Evolutionary conservation across 805 yeast species (phyloP), one percentile per base, ranked within the genome.

Genomic region (Saccharomycopsis sp.): DNA sequence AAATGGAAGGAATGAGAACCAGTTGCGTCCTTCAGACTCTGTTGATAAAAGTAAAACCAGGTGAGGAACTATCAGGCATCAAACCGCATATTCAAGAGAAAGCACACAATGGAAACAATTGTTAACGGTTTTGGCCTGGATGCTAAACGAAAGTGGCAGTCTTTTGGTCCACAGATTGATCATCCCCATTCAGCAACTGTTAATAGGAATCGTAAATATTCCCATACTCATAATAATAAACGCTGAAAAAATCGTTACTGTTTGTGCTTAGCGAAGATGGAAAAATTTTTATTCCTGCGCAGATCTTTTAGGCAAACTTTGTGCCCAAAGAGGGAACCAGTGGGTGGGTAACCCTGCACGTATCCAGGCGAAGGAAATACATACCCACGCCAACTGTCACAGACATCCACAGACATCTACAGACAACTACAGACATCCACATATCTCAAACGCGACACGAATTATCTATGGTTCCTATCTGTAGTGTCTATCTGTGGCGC

Each of bases 81-180:
- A 52, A 52, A 52, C 29, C 23, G 55, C 29, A 52, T 44, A 44
- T n/a, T 44, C 22, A 44, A 44, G 22, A 44, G 22, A 8, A 29
- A 29, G 12, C 38, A 12, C 38, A 29, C 38, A 29, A 12, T 29
- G 38, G 38, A 29, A 29, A 29, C 38, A 29, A 12, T n/a, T n/a
- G 38, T 29, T 29, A 7, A 12, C 38, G 12, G 38, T n/a, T n/a
- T n/a, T n/a, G n/a, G n/a, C n/a, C n/a, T n/a, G n/a, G n/a, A n/a
- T n/a, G n/a, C n/a, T n/a, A n/a, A 29, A 29, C 38, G 38, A 29
- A 29, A 29, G 38, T 29, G 38, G 38, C 38, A 29, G 38, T 29
- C 38, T 29, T 29, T 29, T 29, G n/a, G n/a, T n/a, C n/a, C n/a
- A n/a, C n/a, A n/a, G n/a, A n/a, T n/a, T n/a, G n/a, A n/a, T n/a